Percentiles rank a stretch among this genome's conserved stretches.
phyloP scores from a whole-genome alignment of 176 grass and related monocot species.

The Oryza rufipogon region DNA sequence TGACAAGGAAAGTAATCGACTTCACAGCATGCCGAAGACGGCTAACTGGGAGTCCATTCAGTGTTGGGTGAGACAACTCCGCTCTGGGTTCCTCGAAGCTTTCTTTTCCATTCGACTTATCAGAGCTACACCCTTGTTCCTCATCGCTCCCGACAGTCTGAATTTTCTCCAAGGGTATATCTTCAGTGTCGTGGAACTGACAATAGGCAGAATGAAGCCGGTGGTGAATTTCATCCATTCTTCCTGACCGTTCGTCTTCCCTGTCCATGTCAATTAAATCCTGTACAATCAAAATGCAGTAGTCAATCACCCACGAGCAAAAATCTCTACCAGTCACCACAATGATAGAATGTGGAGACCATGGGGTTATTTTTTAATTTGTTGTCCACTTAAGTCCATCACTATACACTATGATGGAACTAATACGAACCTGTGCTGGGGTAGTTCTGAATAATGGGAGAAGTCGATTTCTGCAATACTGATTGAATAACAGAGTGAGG shows the following conservation, averaged over 20 bases:
- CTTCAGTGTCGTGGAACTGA: constrained; percentile 54
- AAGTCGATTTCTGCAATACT: constrained; percentile 86
- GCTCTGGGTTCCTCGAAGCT: constrained; percentile 12
- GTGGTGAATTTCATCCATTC: constrained; percentile 75
- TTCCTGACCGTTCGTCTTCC: constrained; percentile 63
- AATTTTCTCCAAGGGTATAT: constrained; percentile 48
- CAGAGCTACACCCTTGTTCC: constrained; percentile 38
- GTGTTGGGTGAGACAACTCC: constrained; percentile 65
- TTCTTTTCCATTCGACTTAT: constrained; percentile 38
- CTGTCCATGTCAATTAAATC: constrained; percentile 86
- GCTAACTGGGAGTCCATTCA: constrained; percentile 53
- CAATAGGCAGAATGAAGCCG: constrained; percentile 61
- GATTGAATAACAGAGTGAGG: constrained; percentile 83
- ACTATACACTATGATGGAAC: not conserved
- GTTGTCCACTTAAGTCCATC: not conserved
- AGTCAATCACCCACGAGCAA: not conserved
- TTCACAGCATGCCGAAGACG: constrained; percentile 52
- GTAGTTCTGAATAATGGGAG: constrained; percentile 73
- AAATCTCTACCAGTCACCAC: not conserved
- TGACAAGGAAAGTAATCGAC: constrained; percentile 52
- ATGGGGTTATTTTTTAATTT: constrained; percentile 5
- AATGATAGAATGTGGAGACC: not conserved
- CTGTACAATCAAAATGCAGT: constrained; percentile 31
- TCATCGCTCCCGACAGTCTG: constrained; percentile 23
- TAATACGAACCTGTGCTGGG: constrained; percentile 66